phyloP scores from a whole-genome alignment of 306 rosid genomes.

The Senna siamea region DNA sequence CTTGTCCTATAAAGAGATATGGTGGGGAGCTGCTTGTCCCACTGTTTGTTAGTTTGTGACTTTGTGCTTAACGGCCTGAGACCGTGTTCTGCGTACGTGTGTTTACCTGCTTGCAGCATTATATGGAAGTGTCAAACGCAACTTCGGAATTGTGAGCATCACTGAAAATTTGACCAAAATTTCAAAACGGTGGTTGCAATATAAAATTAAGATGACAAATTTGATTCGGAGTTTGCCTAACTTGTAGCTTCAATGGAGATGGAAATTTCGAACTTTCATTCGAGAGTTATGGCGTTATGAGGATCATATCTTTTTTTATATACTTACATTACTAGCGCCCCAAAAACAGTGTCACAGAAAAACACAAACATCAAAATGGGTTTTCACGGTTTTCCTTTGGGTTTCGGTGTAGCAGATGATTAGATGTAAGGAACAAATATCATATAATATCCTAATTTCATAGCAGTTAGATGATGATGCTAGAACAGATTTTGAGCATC shows the following conservation, averaged over 20 bases:
- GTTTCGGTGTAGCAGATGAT: neutral
- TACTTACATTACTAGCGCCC: no score
- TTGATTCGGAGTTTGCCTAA: neutral
- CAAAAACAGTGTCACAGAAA: no score
- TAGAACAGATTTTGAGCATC: no score
- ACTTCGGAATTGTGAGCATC: neutral
- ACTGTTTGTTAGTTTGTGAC: slow-evolving; percentile 40
- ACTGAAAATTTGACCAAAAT: slow-evolving; percentile 9
- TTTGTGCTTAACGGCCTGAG: neutral
- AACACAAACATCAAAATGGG: no score
- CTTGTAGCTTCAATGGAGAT: neutral
- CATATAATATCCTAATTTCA: no score
- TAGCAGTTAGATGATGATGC: no score
- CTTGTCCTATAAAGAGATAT: slow-evolving; percentile 56
- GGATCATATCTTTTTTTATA: no score
- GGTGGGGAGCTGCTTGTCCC: slow-evolving; percentile 39
- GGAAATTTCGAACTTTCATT: neutral
- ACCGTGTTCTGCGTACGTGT: slow-evolving; percentile 18
- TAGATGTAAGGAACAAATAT: neutral
- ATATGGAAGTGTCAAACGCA: slow-evolving; percentile 22
- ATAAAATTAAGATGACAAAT: neutral
- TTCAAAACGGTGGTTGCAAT: neutral
- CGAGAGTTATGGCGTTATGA: no score
- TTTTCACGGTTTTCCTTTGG: no score
- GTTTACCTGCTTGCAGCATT: neutral